Base-by-base conservation (phyloP, 257 asterid species). In the Penstemon barbatus region DNA sequence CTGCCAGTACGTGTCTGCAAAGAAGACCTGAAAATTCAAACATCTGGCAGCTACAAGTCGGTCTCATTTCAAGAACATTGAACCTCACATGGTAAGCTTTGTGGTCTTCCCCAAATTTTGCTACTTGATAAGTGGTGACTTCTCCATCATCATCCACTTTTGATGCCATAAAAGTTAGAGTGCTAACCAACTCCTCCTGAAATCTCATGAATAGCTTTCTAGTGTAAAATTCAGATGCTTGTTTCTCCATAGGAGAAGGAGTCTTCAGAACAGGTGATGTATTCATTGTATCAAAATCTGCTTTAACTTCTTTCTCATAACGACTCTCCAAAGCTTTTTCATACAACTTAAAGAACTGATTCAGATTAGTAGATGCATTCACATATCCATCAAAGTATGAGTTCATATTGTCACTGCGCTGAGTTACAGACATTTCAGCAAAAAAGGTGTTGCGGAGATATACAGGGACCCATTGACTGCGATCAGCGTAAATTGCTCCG, bases 231-330 rank as follows among this genome's bases (percentile, higher is more conserved):
- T 84, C 96, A 7, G 99, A 91, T 61, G 92, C 99, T 71, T 94
- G 99, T 82, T 89, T 94, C 88, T 94, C 99, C 97, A 87, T 94
- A 8, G 99, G 99, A 57, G 99, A 94, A 55, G 99, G 97, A 67
- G 99, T 94, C 75, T 74, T 91, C 77, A 94, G 77, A 75, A 71
- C 78, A 8, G 96, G 86, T 45, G 82, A 56, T 18, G 90, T 73
- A 67, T 89, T 89, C 90, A 91, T 83, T 0, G 95, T 84, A 52
- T 94, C 99, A 48, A 87, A 91, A 75, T 94, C 99, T 48, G 99
- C 97, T 80, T 86, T 94, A 65, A 94, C 90, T 84, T 94, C 99
- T 77, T 91, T 94, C 84, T 94, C 97, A 41, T 86, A 84, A 49
- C 99, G 99, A 68, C 99, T 94, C 88, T 94, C 99, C 44, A 89